Evolutionary conservation across 495 filamentous ascomycete species (phyloP), one percentile per base, ranked within the genome.

Genomic region (Penicillium parvum): DNA sequence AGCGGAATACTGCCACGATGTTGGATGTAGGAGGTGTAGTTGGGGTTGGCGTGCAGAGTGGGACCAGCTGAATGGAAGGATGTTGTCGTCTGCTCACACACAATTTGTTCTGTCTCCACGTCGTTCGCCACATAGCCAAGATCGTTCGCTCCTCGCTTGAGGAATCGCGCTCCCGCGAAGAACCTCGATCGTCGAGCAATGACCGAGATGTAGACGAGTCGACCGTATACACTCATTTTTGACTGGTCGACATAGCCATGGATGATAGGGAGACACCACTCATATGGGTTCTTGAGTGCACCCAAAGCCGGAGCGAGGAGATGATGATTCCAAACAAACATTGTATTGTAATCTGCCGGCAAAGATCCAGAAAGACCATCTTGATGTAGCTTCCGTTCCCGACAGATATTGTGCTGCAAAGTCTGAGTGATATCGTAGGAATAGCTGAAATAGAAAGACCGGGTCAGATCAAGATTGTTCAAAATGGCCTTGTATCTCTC

Each of bases 101-200:
- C 90, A 49, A 98, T 96, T 61, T 98, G 92, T 65, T 98, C 92
- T 4, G 94, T 96, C 66, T 98, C 94, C n/a, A 98, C 92, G 64
- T 98, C 92, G 57, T 98, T 98, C 26, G 92, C 92, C 37, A 98
- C 92, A 64, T 95, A 95, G 15, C 92, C 92, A 41, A 95, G 54
- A 63, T 98, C 94, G 54, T 98, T 98, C 29, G 90, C 84, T 29
- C 92, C 92, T 41, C 92, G 80, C 65, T 98, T 98, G 37, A 98
- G 65, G 50, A 96, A 98, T 3, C 92, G 77, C 17, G 92, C 92
- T 29, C 92, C 92, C 1, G 92, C 92, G 65, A 97, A 98, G 63
- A 85, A 88, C 9, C 94, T 78, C 22, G 94, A 97, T 7, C 92
- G 80, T 38, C 92, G 80, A 1, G 92, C 92, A 52, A 98, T 92